Evolutionary conservation across 2,329 filamentous ascomycete genomes (phyloP), one percentile per base, ranked within the genome.

Genomic region (Aspergillus texensis): DNA sequence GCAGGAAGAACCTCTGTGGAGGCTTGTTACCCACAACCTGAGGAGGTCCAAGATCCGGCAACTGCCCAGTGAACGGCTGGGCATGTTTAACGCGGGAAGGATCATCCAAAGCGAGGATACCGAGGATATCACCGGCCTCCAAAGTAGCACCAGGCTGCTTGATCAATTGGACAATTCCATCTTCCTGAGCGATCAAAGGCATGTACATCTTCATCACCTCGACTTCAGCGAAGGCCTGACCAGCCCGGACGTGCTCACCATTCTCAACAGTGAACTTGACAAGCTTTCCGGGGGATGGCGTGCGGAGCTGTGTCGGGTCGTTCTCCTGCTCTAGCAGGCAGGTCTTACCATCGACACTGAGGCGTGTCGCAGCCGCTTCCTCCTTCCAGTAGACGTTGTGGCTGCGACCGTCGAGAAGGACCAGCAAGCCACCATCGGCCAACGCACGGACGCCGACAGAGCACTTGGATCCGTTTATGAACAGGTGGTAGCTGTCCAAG

Each of bases 181-280:
- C 95, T 79, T 99, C 95, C 76, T 94, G 91, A 3, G 95, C 92
- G 65, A 99, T 87, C 61, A 99, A 86, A 74, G 95, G 95, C 95
- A 99, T 99, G 86, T 98, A 98, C 95, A 99, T 99, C 87, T 99
- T 99, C 95, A 99, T 99, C 81, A 99, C 95, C 82, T 99, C 95
- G 46, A 99, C 94, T 80, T 99, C 95, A 61, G 95, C 95, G 75
- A 93, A 99, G 39, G 94, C 85, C 79, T 98, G 92, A 62, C 94
- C 94, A 71, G 96, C 93, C 79, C 88, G 90, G 79, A 99, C 89
- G 78, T 99, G 95, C 71, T 93, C 87, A 65, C 95, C 95, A 74
- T 96, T 98, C 79, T 97, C 95, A 2, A 99, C 92, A 1, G 93
- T 91, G 81, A 95, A 99, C 83, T 97, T 97, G 82, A 99, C 94